These are phyloP conservation scores for Stipa capillata DNA, from an alignment of 176 grass and related monocot genomes.

Conservation along the genomic window DNA sequence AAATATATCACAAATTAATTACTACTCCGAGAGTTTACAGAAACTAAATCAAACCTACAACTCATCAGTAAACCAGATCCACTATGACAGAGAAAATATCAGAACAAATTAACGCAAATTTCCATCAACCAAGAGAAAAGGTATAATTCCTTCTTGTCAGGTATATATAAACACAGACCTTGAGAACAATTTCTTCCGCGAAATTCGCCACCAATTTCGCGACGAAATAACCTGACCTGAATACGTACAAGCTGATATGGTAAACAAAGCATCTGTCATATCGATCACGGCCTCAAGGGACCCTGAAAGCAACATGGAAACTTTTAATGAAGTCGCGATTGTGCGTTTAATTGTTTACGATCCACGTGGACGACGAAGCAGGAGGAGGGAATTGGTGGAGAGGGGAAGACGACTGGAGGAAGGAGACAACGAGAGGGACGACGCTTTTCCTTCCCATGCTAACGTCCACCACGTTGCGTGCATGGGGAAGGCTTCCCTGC, in stretches of 20 bases:
- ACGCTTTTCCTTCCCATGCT: background rate
- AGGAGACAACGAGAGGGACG: no score
- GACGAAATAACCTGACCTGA: no score
- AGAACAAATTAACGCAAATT: no score
- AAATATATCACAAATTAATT: no score
- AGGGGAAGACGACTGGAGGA: constrained; percentile 19
- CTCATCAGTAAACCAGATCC: background rate
- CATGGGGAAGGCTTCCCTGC: constrained; percentile 59
- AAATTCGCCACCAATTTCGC: background rate
- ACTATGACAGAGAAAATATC: background rate
- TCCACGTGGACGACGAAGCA: background rate
- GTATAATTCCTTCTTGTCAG: no score
- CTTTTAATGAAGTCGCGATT: constrained; percentile 11
- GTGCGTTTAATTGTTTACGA: no score
- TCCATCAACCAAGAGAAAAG: no score
- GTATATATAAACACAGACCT: no score
- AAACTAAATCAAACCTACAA: background rate
- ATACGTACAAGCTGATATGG: no score
- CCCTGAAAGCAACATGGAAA: constrained; percentile 7
- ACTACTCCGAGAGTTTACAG: background rate
- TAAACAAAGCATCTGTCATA: no score
- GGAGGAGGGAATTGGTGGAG: background rate
- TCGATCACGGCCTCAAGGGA: no score
- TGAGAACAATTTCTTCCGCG: no score
- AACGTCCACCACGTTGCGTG: constrained; percentile 65